Base-by-base conservation (phyloP, 2,329 filamentous ascomycete genomes). In the Aspergillus phoenicis region DNA sequence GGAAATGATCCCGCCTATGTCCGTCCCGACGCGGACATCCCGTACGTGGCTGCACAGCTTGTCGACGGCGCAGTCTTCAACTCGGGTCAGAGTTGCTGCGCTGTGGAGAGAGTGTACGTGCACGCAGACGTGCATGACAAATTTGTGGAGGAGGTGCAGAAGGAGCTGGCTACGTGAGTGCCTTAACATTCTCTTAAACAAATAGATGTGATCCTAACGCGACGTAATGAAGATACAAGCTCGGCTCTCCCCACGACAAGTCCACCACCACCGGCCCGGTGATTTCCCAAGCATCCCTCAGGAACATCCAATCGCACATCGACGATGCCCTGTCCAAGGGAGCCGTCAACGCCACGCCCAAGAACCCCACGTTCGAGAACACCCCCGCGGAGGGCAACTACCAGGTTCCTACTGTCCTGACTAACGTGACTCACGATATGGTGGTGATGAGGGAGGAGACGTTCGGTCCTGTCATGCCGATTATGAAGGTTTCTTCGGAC, bases 1-100 rank as follows among this genome's bases (percentile, higher is more conserved):
- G 93, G 93, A 66, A 97, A 97, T 72, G 93, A 97, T 72, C 91
- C 93, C 3, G 93, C 93, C 15, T 97, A 97, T 70, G 84, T 97
- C 57, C 84, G 93, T 60, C 81, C 82, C 5, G 93, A 97, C 68
- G 91, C 94, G 0, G 91, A 97, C 72, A 77, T 97, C 57, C 86
- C 86, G 57, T 96, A 92, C 89, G 93, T 89, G 0, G 93, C 93
- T 0, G 92, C 90, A 67, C 91, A 97, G 77, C 92, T 97, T 69
- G 93, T 97, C 10, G 93, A 97, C 66, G 93, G 93, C 30, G 89
- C 91, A 5, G 81, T 97, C 48, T 97, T 97, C 83, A 97, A 97
- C 81, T 96, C 93, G 38, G 93, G 93, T 13, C 93, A 97, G 81
- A 96, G 91, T 73, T 97, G 93, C 82, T 97, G 93, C 78, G 90